Base-by-base conservation (phyloP, 352 stramenopile genomes). In the Phytophthora fragariaefolia region DNA sequence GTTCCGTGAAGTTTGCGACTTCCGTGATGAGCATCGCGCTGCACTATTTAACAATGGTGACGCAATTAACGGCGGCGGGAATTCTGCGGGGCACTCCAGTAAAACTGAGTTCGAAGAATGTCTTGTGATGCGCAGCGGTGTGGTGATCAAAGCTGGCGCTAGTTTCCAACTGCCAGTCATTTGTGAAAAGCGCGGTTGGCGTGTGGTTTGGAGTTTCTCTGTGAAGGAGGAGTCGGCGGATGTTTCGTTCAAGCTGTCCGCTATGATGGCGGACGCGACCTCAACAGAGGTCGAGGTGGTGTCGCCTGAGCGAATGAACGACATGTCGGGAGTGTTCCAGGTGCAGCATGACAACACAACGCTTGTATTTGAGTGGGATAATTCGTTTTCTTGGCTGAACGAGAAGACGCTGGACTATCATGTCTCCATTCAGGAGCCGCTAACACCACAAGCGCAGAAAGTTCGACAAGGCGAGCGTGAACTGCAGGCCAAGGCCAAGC, bases 361-460 rank as follows among this genome's bases (percentile, higher is more conserved):
- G 51, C 70, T 95, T 1, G 18, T 76, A 18, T 95, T 93, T 46
- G 76, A 84, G 36, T 95, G 87, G 87, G 85, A 95, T 62, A 95
- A 95, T 50, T 74, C 82, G 30, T 95, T 93, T 53, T 93, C 85
- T 22, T 95, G 87, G 87, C 72, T 95, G 1, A 91, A 92, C 43
- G 83, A 89, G 52, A 95, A 95, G 66, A 95, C 87, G 1, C 55
- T 95, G 36, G 87, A 93, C 59, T 93, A 95, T 63, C 87, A 93
- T 20, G 87, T 95, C 26, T 89, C 82, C 5, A 74, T 95, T 3
- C 74, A 90, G 12, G 79, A 92, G 48, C 87, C 76, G 9, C 53
- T 93, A 28, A 76, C 75, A 6, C 53, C 51, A 2, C 64, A 76
- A 32, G 76, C 79, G 45, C 55, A 86, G 55, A 48, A 74, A 13